Evolutionary conservation across 2,329 filamentous ascomycete species (phyloP).

Genomic region (Blastomyces parvus): DNA sequence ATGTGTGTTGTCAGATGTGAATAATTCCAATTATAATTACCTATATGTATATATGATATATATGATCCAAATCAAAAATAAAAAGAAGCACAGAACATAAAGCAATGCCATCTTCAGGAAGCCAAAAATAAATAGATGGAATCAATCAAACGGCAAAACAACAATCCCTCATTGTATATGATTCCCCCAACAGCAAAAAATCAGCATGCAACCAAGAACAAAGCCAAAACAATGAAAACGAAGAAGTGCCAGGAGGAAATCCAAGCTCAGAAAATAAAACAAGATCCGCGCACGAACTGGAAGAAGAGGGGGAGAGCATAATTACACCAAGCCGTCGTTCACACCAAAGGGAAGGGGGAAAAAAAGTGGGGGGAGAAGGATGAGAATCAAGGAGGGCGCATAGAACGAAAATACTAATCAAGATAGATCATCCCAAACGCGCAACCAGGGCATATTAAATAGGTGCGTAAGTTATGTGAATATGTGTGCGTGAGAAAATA

Average conservation of each 20-base stretch:
- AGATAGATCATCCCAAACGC: too few species aligned
- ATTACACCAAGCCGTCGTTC: constrained; percentile 5
- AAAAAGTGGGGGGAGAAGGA: not conserved
- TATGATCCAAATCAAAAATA: not conserved
- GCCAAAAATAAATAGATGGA: constrained; percentile 9
- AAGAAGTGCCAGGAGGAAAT: too few species aligned
- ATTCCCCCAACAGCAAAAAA: constrained; percentile 2
- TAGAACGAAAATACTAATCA: too few species aligned
- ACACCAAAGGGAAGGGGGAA: not conserved
- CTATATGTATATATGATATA: constrained; percentile 1
- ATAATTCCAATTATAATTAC: not conserved
- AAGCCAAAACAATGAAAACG: constrained; percentile 2
- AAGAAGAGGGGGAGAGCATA: constrained; percentile 9
- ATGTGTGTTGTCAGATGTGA: too few species aligned
- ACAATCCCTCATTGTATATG: not conserved
- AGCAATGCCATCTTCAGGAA: not conserved
- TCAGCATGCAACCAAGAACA: constrained; percentile 14
- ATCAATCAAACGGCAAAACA: not conserved
- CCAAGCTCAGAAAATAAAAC: not conserved
- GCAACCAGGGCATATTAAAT: too few species aligned
- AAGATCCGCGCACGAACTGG: not conserved
- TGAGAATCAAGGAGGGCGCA: not conserved
- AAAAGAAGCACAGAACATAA: not conserved
- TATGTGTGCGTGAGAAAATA: too few species aligned
- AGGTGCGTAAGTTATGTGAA: too few species aligned